Evolutionary conservation across 2,329 filamentous ascomycete species (phyloP).

Genomic region (Scedosporium minutisporum): DNA sequence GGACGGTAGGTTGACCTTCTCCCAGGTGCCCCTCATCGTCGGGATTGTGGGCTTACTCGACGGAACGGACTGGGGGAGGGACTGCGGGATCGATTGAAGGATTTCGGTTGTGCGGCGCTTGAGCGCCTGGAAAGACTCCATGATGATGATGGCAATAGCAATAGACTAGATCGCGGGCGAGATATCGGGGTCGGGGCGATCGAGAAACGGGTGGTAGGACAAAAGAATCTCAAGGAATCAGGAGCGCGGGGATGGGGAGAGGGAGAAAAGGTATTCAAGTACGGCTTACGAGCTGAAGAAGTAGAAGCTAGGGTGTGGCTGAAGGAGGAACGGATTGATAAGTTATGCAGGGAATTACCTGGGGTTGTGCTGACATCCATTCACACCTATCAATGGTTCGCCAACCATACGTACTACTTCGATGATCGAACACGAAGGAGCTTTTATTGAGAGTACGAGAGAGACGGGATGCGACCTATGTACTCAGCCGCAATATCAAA

Average conservation of each 20-base stretch:
- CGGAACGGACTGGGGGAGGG: slow-evolving; percentile 21
- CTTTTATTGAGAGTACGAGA: background rate
- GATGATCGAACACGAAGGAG: background rate
- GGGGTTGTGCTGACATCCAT: background rate
- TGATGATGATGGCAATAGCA: slow-evolving; percentile 13
- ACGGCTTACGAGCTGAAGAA: background rate
- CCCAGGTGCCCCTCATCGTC: slow-evolving; percentile 48
- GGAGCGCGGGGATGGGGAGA: background rate
- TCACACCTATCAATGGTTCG: background rate
- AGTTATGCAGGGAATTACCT: background rate
- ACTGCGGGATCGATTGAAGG: slow-evolving; percentile 38
- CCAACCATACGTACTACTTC: background rate
- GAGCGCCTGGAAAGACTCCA: slow-evolving; percentile 44
- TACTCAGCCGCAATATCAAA: background rate
- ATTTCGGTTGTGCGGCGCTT: slow-evolving; percentile 47
- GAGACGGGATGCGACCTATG: background rate
- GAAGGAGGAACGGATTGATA: background rate
- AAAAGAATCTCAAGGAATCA: background rate
- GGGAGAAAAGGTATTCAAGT: background rate
- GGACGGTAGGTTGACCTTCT: slow-evolving; percentile 42
- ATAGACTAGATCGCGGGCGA: background rate
- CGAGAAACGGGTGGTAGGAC: background rate
- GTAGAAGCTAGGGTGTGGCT: slow-evolving; percentile 5
- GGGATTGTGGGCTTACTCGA: slow-evolving; percentile 13
- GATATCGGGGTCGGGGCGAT: background rate